Evolutionary conservation across 768 basidiomycete species (phyloP).

Genomic region (Butyriboletus loyo): DNA sequence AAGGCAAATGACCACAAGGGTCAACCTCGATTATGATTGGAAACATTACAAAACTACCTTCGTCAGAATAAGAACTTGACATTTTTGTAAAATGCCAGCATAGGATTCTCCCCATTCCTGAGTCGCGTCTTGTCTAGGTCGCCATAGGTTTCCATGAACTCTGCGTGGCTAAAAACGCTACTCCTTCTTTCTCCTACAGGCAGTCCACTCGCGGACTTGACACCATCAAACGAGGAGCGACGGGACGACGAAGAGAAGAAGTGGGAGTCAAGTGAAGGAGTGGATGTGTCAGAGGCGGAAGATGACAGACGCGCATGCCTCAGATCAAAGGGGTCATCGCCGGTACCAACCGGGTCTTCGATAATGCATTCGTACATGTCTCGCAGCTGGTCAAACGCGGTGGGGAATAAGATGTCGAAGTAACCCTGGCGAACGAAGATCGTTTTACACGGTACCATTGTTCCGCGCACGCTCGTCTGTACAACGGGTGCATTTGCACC

Average conservation of each 20-base stretch:
- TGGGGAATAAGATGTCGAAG: conserved; percentile 99
- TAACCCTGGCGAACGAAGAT: conserved; percentile 92
- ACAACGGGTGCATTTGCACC: conserved; percentile 80
- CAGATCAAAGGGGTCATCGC: conserved; percentile 16
- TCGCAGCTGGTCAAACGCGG: conserved; percentile 76
- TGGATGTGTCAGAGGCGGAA: conserved; percentile 45
- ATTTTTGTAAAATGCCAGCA: conserved; percentile 89
- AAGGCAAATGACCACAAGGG: background rate
- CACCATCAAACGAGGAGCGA: conserved; percentile 64
- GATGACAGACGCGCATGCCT: conserved; percentile 47
- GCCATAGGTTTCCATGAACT: conserved; percentile 86
- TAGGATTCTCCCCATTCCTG: conserved; percentile 81
- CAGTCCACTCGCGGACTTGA: conserved; percentile 69
- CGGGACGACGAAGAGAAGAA: conserved; percentile 66
- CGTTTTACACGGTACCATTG: conserved; percentile 85
- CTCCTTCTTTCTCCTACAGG: conserved; percentile 80
- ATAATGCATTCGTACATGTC: conserved; percentile 91
- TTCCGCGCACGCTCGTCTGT: conserved; percentile 84
- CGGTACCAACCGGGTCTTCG: conserved; percentile 46
- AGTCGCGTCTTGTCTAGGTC: conserved; percentile 68
- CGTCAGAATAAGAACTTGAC: conserved; percentile 85
- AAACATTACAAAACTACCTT: background rate
- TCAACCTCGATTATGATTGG: background rate
- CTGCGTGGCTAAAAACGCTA: conserved; percentile 81
- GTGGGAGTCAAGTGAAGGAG: conserved; percentile 51